Evolutionary conservation across 2,329 filamentous ascomycete genomes (phyloP).

Genomic region (Epichloe elymi): DNA sequence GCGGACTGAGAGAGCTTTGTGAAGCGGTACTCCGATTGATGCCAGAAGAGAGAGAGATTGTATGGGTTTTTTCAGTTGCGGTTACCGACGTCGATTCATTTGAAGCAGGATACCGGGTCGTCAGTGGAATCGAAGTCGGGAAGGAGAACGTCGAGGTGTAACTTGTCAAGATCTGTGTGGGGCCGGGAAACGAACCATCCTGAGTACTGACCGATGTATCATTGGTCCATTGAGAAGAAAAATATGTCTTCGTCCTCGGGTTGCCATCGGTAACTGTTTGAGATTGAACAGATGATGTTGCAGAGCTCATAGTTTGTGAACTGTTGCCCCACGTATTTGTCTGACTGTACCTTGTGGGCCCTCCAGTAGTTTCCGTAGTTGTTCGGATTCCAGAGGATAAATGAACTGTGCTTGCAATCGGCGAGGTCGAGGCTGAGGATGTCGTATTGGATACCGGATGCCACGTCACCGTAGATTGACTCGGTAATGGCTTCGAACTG

Average conservation of each 20-base stretch:
- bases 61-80: not conserved
- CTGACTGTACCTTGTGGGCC: not conserved
- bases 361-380: not conserved
- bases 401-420: not conserved
- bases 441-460: not conserved
- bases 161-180: not conserved
- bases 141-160: not conserved
- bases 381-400: not conserved
- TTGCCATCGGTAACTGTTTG: not conserved
- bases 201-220: not conserved
- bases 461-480: not conserved
- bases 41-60: not conserved
- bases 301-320: not conserved
- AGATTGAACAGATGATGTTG: not conserved
- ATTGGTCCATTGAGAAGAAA: slow-evolving; percentile 3
- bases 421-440: not conserved
- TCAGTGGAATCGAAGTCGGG: not conserved
- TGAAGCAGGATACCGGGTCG: not conserved
- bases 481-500: not conserved
- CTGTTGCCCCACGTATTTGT: not conserved
- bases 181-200: not conserved
- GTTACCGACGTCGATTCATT: not conserved
- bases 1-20: not conserved
- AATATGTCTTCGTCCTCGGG: slow-evolving; percentile 3
- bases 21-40: not conserved